Evolutionary conservation across 1,139 yeast species (phyloP).

Genomic region (Candida albicans): DNA sequence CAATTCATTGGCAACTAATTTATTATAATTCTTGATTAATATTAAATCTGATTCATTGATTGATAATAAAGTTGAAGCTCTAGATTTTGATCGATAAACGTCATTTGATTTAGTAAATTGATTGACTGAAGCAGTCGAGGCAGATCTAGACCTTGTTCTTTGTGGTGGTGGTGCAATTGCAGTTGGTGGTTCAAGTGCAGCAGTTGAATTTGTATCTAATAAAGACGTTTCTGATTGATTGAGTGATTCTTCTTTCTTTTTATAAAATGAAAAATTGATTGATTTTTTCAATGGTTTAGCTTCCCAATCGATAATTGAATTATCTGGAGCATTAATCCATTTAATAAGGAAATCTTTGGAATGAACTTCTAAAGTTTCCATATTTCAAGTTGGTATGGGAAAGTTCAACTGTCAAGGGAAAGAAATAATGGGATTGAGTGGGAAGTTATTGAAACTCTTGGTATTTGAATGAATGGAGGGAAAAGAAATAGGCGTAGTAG

Average conservation of each 20-base stretch:
- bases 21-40: constrained; percentile 44
- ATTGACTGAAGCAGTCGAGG: constrained; percentile 41
- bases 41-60: constrained; percentile 39
- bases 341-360: constrained; percentile 85
- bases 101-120: constrained; percentile 36
- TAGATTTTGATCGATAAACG: constrained; percentile 35
- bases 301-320: constrained; percentile 71
- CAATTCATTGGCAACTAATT: constrained; percentile 55
- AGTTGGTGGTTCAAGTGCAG: neutral
- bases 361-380: constrained; percentile 83
- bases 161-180: constrained; percentile 11
- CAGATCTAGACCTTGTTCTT: constrained; percentile 26
- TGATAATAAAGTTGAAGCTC: constrained; percentile 35
- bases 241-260: constrained; percentile 33
- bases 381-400: neutral
- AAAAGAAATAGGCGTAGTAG: neutral
- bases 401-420: neutral
- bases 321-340: constrained; percentile 80
- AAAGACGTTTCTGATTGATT: constrained; percentile 6
- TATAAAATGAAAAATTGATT: constrained; percentile 65
- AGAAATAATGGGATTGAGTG: neutral
- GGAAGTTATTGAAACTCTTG: no score
- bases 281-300: constrained; percentile 82
- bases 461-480: neutral
- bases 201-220: neutral